phyloP scores from a whole-genome alignment of 2,329 filamentous ascomycete species.

The Talaromyces piceae region DNA sequence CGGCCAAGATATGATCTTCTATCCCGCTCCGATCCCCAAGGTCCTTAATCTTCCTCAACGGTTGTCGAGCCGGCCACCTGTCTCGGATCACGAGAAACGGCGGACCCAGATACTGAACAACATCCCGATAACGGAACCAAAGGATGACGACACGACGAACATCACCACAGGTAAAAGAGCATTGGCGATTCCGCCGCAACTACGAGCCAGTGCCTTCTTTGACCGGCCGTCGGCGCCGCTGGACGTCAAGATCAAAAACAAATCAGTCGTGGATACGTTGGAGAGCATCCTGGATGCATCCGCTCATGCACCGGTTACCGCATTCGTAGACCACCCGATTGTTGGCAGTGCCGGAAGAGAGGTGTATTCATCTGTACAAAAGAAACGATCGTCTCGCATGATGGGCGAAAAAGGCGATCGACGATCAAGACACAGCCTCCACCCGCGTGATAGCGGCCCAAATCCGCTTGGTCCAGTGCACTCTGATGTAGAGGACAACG shows the following conservation, averaged over 20 bases:
- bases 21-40: constrained; percentile 86
- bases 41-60: constrained; percentile 90
- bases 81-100: constrained; percentile 58
- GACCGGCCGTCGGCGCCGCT: constrained; percentile 55
- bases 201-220: constrained; percentile 88
- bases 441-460: constrained; percentile 2
- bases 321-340: constrained; percentile 84
- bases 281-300: constrained; percentile 90
- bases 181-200: constrained; percentile 65
- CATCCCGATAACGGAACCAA: constrained; percentile 49
- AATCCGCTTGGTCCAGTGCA: constrained; percentile 15
- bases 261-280: constrained; percentile 80
- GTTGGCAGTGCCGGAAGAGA: constrained; percentile 68
- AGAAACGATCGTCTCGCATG: constrained; percentile 20
- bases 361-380: constrained; percentile 55
- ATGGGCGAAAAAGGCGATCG: constrained; percentile 23
- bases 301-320: constrained; percentile 75
- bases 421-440: constrained; percentile 18
- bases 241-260: constrained; percentile 55
- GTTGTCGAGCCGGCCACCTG: constrained; percentile 65
- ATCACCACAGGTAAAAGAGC: constrained; percentile 25
- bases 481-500: neutral
- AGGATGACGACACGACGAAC: constrained; percentile 30
- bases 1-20: constrained; percentile 81
- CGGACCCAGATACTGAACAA: constrained; percentile 63